phyloP scores from a whole-genome alignment of 176 grass and related monocot genomes.

The Avena insularis region DNA sequence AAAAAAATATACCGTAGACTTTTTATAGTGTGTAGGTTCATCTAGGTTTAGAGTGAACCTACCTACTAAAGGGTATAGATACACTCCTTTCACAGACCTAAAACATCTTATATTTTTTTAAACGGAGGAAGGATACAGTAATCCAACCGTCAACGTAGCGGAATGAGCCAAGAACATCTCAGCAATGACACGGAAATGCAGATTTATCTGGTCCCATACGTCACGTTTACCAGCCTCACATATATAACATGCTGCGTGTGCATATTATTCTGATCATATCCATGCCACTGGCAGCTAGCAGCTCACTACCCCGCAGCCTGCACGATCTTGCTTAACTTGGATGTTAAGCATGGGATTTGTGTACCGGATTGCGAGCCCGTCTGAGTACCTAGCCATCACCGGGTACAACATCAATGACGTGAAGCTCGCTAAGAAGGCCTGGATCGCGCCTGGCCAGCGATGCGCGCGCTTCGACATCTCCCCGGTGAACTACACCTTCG shows the following conservation, averaged over 20 bases:
- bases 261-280: background rate
- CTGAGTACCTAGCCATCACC: conserved; percentile 81
- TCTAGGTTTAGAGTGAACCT: no score
- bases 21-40: background rate
- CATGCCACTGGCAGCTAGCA: background rate
- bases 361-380: conserved; percentile 56
- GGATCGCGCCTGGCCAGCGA: conserved; percentile 40
- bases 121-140: no score
- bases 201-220: background rate
- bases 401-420: conserved; percentile 64
- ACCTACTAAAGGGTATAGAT: no score
- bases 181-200: background rate
- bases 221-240: background rate
- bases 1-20: no score
- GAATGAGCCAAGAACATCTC: background rate
- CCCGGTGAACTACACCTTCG: conserved; percentile 70
- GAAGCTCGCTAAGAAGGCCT: conserved; percentile 78
- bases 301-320: background rate
- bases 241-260: conserved; percentile 2
- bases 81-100: no score
- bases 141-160: no score
- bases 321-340: background rate
- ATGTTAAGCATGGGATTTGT: conserved; percentile 19
- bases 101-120: no score
- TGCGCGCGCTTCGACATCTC: conserved; percentile 69